phyloP scores from a whole-genome alignment of 129 eudicot species.

The Dittrichia graveolens region DNA sequence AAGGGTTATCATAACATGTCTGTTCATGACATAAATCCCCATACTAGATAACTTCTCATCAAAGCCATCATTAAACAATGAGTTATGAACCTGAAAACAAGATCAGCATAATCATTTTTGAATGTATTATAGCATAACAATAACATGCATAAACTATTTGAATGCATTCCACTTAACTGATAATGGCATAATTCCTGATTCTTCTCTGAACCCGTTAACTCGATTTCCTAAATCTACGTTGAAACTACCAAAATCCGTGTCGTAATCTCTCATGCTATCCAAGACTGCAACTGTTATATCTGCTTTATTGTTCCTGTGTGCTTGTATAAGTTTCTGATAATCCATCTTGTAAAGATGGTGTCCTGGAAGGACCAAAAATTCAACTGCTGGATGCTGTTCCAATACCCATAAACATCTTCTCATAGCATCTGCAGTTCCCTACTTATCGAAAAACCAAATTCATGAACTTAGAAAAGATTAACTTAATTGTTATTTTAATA shows the following conservation, averaged over 20 bases:
- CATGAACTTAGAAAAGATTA: neutral
- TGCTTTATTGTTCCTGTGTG: constrained; percentile 61
- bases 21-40: constrained; percentile 87
- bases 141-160: neutral
- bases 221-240: constrained; percentile 45
- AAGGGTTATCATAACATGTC: constrained; percentile 68
- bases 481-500: neutral
- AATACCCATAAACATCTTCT: constrained; percentile 86
- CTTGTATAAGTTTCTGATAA: constrained; percentile 65
- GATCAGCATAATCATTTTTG: neutral
- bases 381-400: constrained; percentile 67
- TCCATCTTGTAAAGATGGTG: constrained; percentile 96
- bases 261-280: constrained; percentile 33
- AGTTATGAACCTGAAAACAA: constrained; percentile 49
- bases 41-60: constrained; percentile 51
- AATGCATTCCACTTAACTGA: constrained; percentile 34
- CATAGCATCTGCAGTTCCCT: constrained; percentile 99
- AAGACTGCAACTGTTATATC: constrained; percentile 72
- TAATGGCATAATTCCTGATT: constrained; percentile 27
- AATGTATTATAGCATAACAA: neutral
- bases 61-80: constrained; percentile 15
- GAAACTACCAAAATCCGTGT: constrained; percentile 57
- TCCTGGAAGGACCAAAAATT: constrained; percentile 87
- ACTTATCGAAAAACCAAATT: constrained; percentile 13
- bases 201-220: constrained; percentile 46